A percentile compares a stretch with the other conserved stretches of the same genome.
Evolutionary conservation across 2,329 filamentous ascomycete species (phyloP).

Genomic region (Biscogniauxia marginata): DNA sequence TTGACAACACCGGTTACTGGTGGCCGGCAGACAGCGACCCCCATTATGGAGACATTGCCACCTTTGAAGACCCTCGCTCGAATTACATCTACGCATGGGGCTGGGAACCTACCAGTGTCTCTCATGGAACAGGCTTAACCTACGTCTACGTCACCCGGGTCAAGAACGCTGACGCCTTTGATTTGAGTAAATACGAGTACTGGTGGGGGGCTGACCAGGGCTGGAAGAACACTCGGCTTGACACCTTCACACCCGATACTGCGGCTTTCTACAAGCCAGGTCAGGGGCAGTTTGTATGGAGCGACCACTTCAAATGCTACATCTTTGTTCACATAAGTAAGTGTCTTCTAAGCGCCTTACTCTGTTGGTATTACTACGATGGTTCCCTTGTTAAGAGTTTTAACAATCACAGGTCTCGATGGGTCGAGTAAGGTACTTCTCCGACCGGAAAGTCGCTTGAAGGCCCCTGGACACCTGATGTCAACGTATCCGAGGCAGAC

Average conservation of each 20-base stretch:
- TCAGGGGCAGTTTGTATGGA: constrained; percentile 40
- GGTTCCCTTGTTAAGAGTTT: no score
- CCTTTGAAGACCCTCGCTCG: constrained; percentile 38
- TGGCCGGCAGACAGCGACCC: constrained; percentile 33
- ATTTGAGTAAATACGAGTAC: constrained; percentile 39
- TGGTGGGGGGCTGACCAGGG: constrained; percentile 39
- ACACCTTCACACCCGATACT: constrained; percentile 34
- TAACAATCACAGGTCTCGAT: neutral
- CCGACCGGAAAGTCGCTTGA: constrained; percentile 31
- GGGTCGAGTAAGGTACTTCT: constrained; percentile 15
- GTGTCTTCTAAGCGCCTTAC: no score
- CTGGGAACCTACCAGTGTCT: constrained; percentile 36
- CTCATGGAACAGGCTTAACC: constrained; percentile 14
- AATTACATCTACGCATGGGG: constrained; percentile 40
- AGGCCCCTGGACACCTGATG: constrained; percentile 38
- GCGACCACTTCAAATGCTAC: constrained; percentile 34
- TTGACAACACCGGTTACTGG: constrained; percentile 35
- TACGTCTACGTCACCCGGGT: constrained; percentile 40
- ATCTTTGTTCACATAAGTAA: constrained; percentile 35
- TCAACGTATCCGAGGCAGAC: constrained; percentile 34
- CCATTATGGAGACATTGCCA: constrained; percentile 39
- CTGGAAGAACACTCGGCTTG: constrained; percentile 35
- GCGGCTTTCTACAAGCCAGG: constrained; percentile 39
- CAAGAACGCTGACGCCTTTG: constrained; percentile 34
- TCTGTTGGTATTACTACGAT: no score